These are phyloP conservation scores for Phytophthora sp. DNA, from an alignment of 352 stramenopile genomes.

Conservation along the genomic window DNA sequence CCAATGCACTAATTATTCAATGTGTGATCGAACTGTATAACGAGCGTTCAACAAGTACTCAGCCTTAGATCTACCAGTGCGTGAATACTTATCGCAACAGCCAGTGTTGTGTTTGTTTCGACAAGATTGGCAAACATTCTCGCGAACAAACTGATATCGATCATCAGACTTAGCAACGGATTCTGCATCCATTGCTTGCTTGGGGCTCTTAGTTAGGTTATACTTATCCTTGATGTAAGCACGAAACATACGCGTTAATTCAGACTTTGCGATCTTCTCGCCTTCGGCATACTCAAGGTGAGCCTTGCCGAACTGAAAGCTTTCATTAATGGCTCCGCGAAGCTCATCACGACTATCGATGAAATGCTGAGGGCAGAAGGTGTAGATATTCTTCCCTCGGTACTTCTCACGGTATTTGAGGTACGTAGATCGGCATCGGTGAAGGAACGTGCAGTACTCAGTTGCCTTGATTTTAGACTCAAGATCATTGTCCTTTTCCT, in stretches of 20 bases:
- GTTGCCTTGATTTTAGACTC: background rate
- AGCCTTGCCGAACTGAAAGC: background rate
- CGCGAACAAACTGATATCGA: background rate
- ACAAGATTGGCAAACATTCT: background rate
- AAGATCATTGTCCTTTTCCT: background rate
- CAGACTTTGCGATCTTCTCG: background rate
- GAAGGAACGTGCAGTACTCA: background rate
- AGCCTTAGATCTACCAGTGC: background rate
- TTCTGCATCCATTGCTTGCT: background rate
- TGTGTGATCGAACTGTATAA: no score
- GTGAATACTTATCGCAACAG: background rate
- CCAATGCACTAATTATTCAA: no score
- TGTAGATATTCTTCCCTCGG: background rate
- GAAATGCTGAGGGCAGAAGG: background rate
- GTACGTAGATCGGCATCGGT: background rate
- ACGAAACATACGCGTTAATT: background rate
- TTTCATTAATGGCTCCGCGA: background rate
- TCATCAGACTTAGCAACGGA: background rate
- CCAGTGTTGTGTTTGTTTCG: background rate
- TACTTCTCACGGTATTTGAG: background rate
- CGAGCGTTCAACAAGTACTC: background rate
- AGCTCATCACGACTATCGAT: background rate
- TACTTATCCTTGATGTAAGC: constrained; percentile 2
- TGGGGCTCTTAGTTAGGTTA: background rate
- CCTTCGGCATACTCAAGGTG: background rate